Evolutionary conservation across 2,329 filamentous ascomycete species (phyloP).

Genomic region (Fusarium anthophilum): DNA sequence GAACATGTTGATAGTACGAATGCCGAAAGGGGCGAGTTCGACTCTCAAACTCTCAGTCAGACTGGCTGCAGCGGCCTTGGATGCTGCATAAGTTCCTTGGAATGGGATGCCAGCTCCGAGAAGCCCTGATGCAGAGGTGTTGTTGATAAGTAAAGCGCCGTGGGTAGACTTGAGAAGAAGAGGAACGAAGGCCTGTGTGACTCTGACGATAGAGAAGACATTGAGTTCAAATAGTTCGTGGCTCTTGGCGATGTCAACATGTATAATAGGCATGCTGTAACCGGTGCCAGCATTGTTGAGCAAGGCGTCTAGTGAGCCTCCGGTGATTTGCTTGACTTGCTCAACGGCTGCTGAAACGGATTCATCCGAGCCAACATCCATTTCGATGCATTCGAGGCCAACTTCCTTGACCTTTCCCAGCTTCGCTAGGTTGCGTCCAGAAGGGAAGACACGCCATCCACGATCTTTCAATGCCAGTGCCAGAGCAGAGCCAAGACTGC

Average conservation of each 20-base stretch:
- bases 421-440: constrained; percentile 43
- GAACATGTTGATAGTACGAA: constrained; percentile 40
- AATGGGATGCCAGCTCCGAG: constrained; percentile 21
- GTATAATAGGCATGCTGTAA: constrained; percentile 39
- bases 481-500: constrained; percentile 45
- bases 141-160: constrained; percentile 30
- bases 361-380: constrained; percentile 38
- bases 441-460: constrained; percentile 45
- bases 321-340: constrained; percentile 24
- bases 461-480: constrained; percentile 42
- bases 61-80: constrained; percentile 40
- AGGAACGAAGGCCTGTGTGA: constrained; percentile 37
- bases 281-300: constrained; percentile 45
- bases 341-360: constrained; percentile 34
- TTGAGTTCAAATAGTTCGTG: constrained; percentile 41
- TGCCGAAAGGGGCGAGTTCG: constrained; percentile 43
- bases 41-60: constrained; percentile 39
- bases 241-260: constrained; percentile 29
- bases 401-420: constrained; percentile 17
- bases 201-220: constrained; percentile 37
- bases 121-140: constrained; percentile 25
- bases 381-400: constrained; percentile 32
- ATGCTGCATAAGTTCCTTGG: constrained; percentile 42
- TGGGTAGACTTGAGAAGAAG: constrained; percentile 28
- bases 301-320: constrained; percentile 42